Conservation (phyloP, 192 early-diverging fungal species). For the Diversispora epigaea region DNA sequence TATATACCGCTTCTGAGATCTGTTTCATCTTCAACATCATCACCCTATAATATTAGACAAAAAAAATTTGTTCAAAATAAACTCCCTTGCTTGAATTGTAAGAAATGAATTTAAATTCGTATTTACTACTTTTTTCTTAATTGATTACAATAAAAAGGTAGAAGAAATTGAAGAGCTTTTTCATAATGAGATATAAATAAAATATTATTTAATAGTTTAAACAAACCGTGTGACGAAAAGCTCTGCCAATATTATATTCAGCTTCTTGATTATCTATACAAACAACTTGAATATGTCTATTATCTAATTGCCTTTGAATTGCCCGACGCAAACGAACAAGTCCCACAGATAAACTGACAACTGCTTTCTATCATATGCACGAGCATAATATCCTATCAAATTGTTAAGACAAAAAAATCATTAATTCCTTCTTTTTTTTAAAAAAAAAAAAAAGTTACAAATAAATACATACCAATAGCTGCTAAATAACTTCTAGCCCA, state of each 20-base stretch:
- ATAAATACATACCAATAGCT: conserved; percentile 51
- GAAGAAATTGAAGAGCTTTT: conserved; percentile 65
- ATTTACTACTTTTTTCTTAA: conserved; percentile 26
- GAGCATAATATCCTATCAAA: conserved; percentile 54
- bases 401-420: neutral
- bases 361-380: conserved; percentile 53
- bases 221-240: conserved; percentile 75
- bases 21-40: conserved; percentile 40
- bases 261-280: conserved; percentile 63
- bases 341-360: conserved; percentile 64
- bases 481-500: conserved; percentile 51
- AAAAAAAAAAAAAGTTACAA: neutral
- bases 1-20: conserved; percentile 87
- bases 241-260: conserved; percentile 84
- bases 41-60: neutral
- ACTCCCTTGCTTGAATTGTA: neutral
- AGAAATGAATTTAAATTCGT: neutral
- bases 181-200: conserved; percentile 70
- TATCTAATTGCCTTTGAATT: conserved; percentile 67
- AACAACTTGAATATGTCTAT: conserved; percentile 68
- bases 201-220: neutral
- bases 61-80: neutral
- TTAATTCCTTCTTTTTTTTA: neutral
- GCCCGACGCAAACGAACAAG: conserved; percentile 61
- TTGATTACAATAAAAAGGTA: conserved; percentile 40